These are phyloP conservation scores for Pogostemon cablin DNA, from an alignment of 257 asterid species.

Conservation along the genomic window DNA sequence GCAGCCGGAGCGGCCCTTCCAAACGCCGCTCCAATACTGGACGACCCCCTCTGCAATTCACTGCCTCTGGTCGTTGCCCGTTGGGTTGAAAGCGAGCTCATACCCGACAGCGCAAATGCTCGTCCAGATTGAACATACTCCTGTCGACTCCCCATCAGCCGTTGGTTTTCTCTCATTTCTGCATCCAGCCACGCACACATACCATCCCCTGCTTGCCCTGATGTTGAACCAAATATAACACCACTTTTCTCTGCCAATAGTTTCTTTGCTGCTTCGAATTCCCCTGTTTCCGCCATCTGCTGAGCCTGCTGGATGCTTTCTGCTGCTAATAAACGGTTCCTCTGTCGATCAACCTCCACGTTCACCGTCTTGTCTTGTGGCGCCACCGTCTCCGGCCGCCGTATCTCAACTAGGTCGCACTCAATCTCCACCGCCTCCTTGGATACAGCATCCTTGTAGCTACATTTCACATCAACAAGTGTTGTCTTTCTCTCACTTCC, in stretches of 20 bases:
- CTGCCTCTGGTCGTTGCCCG: slow-evolving; percentile 20
- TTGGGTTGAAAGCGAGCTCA: slow-evolving; percentile 28
- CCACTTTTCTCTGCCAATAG: slow-evolving; percentile 19
- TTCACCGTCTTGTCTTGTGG: slow-evolving; percentile 3
- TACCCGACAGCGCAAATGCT: slow-evolving; percentile 30
- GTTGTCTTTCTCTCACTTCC: slow-evolving; percentile 7
- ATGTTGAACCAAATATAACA: neutral
- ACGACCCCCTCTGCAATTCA: too few species aligned
- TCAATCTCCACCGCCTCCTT: neutral
- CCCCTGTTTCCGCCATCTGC: slow-evolving; percentile 29
- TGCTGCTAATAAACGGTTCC: slow-evolving; percentile 24
- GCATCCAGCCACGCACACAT: slow-evolving; percentile 24
- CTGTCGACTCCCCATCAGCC: neutral
- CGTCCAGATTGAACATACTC: slow-evolving; percentile 24
- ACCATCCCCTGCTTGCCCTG: slow-evolving; percentile 31
- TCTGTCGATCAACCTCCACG: slow-evolving; percentile 34
- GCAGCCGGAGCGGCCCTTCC: too few species aligned
- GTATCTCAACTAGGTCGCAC: slow-evolving; percentile 26
- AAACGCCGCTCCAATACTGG: too few species aligned
- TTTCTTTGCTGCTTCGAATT: neutral
- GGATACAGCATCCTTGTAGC: slow-evolving; percentile 21
- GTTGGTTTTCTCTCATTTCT: slow-evolving; percentile 20
- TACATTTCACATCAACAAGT: neutral
- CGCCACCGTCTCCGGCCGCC: neutral
- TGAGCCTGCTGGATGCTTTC: slow-evolving; percentile 32